Evolutionary conservation across 2,329 filamentous ascomycete genomes (phyloP).

Genomic region (Hypoxylon rubiginosum): DNA sequence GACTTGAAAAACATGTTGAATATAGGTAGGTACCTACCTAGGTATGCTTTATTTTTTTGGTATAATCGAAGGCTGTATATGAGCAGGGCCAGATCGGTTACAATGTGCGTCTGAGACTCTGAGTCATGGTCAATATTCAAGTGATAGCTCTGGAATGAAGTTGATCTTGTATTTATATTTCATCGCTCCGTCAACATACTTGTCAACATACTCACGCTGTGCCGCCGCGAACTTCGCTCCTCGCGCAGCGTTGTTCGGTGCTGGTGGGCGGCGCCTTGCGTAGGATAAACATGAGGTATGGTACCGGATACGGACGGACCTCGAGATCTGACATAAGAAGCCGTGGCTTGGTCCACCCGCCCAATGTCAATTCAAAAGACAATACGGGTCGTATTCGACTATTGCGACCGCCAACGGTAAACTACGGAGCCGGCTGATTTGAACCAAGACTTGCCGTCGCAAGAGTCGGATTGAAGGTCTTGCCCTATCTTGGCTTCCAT

Average conservation of each 20-base stretch:
- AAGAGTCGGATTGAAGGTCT: conserved; percentile 30
- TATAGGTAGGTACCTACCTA: not conserved
- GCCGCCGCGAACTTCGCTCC: conserved; percentile 6
- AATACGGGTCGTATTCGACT: conserved; percentile 7
- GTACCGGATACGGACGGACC: conserved; percentile 14
- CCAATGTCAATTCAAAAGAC: conserved; percentile 15
- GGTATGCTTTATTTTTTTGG: not conserved
- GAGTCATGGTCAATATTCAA: not conserved
- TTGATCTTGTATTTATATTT: conserved; percentile 25
- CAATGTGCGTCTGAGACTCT: not conserved
- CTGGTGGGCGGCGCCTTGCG: not conserved
- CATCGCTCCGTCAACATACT: not conserved
- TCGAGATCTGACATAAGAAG: conserved; percentile 12
- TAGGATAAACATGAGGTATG: conserved; percentile 8
- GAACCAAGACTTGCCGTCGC: conserved; percentile 31
- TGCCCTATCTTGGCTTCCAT: conserved; percentile 34
- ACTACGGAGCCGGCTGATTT: conserved; percentile 25
- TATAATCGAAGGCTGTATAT: not conserved
- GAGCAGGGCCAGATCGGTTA: not conserved
- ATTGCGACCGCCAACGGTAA: conserved; percentile 16
- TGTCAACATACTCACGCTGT: conserved; percentile 8
- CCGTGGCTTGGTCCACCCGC: not conserved
- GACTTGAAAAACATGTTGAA: conserved; percentile 38
- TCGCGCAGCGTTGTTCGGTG: not conserved
- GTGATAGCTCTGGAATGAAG: not conserved